Evolutionary conservation across 257 asterid species (phyloP), one percentile per base, ranked within the genome.

Genomic region (Ilex aquifolium): DNA sequence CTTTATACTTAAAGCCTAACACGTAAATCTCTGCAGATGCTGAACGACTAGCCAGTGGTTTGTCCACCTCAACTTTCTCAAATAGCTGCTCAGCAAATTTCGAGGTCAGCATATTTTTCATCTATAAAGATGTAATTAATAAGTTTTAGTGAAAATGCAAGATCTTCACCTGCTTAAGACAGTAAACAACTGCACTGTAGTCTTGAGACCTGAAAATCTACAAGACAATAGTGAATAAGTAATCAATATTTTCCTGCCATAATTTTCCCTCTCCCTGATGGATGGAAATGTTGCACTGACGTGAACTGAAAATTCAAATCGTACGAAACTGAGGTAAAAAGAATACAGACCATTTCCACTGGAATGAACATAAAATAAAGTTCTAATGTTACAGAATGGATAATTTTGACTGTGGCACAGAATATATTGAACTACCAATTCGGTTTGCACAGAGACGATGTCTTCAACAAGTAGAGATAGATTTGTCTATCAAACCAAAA

Each of bases 121-220:
- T 54, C 58, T 54, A 48, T 59, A 49, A 55, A 51, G 2, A 63
- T 10, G 27, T 50, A 16, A n/a, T 15, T 21, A 13, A 15, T 2
- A 39, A 16, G 0, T 7, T 2, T n/a, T 11, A 2, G 51, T 56
- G 27, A 44, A 60, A 7, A 29, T 15, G 61, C 44, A 30, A n/a
- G 67, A 51, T 2, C 30, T 14, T 52, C 76, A 93, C 99, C 97
- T 88, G 92, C 82, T 87, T 83, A 32, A 93, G 97, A 81, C 95
- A 90, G 65, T 81, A 90, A 17, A 88, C 74, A 53, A 89, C 99
- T 6, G 97, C 88, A 3, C 83, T 87, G 64, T 92, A 92, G 69
- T 89, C 99, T 74, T 88, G 96, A 48, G 97, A 90, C 88, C 96
- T 88, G 85, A 93, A 93, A 64, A 93, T 85, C 98, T 88, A 61